Base-by-base conservation (phyloP, 495 filamentous ascomycete genomes). In the Geoglossum glabrum region DNA sequence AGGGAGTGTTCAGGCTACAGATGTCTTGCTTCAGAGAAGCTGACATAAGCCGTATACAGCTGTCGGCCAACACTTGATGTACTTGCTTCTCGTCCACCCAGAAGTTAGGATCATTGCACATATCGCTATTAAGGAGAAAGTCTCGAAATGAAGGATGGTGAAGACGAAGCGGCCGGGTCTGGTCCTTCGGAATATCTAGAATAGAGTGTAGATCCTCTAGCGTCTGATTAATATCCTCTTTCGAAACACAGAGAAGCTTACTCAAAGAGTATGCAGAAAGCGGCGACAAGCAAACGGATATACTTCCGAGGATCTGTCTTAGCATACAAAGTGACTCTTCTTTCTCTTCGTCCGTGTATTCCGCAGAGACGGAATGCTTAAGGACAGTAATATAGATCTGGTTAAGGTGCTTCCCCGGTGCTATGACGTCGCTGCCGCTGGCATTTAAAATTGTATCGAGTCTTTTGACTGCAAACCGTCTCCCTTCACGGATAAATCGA, bases 121-220 rank as follows among this genome's bases (percentile, higher is more conserved):
- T 63, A 19, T 64, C 57, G 34, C 58, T 51, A 61, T 73, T 67
- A 46, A 77, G 52, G n/a, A 79, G 69, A 60, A 72, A 78, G 61
- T 78, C 75, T 45, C 72, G 73, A 60, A 79, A 75, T 26, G 74
- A 77, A 23, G 66, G 69, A 59, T 79, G 73, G 49, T 71, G 70
- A 1, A 73, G 63, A n/a, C 68, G 66, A 26, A 78, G 51, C 3
- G 67, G 36, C 6, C 36, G 67, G 11, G 27, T n/a, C 19, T 45
- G 0, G 28, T 70, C 57, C 2, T 66, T 54, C 46, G 70, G 66
- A 34, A 73, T 62, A 56, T 65, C 56, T 0, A 75, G 59, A 40
- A 74, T 64, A 8, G 69, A 63, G 55, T 68, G 13, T 19, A 73
- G 63, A 15, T 58, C 52, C 19, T 58, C 57, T 31, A 72, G 65